Conservation (phyloP, 106 monocot genomes). For the Dendrobium huoshanense region DNA sequence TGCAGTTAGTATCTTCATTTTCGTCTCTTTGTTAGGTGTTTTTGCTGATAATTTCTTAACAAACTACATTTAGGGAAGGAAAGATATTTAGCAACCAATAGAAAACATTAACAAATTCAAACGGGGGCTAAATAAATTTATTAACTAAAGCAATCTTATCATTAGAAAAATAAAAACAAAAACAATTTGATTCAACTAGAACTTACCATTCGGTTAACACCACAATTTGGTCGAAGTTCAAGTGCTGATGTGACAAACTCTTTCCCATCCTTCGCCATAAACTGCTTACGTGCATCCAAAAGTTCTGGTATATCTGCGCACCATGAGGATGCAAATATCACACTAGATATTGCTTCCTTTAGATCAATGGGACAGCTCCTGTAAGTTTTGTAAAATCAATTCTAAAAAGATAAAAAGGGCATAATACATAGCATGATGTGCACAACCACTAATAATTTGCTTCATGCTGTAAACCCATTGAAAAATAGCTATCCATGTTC, state of each 20-base stretch:
- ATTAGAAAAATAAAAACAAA: neutral
- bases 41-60: slow-evolving; percentile 79
- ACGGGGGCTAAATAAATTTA: neutral
- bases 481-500: neutral
- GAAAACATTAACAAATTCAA: slow-evolving; percentile 3
- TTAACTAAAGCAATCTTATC: neutral
- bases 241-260: slow-evolving; percentile 68
- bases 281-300: slow-evolving; percentile 59
- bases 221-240: slow-evolving; percentile 81
- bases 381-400: slow-evolving; percentile 2
- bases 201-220: slow-evolving; percentile 66
- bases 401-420: neutral
- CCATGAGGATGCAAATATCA: slow-evolving; percentile 89
- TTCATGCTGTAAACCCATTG: neutral
- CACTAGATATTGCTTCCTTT: slow-evolving; percentile 74
- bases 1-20: slow-evolving; percentile 50
- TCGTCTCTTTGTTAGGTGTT: slow-evolving; percentile 62
- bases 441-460: neutral
- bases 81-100: neutral
- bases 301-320: slow-evolving; percentile 91
- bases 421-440: neutral
- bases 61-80: slow-evolving; percentile 32
- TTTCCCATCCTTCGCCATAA: slow-evolving; percentile 85
- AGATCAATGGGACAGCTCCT: slow-evolving; percentile 92
- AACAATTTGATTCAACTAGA: neutral